Base-by-base conservation (phyloP, 1,284 basidiomycete genomes). In the Ceratobasidium sp. region DNA sequence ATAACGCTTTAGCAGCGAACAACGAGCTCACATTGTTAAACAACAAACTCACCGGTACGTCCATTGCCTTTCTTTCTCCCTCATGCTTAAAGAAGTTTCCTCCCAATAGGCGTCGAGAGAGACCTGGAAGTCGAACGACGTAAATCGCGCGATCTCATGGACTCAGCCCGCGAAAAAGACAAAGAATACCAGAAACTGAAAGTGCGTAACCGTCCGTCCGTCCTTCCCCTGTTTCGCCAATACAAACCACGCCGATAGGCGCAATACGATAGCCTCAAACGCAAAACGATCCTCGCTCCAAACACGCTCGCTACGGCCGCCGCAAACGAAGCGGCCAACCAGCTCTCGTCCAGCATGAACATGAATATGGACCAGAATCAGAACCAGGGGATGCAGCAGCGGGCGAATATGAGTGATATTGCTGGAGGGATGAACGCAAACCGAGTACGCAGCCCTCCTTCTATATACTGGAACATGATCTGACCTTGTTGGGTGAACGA, bases 131-230 rank as follows among this genome's bases (percentile, higher is more conserved):
- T 91, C 24, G 93, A 95, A 81, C 87, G 91, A 19, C 86, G 92
- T 19, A 93, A 90, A 79, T 85, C 88, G 24, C 86, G 89, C 15
- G 92, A 93, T 36, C 79, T 92, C 22, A 92, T 93, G 79, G 93
- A 95, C 50, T 83, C 87, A 0, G 85, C 91, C 5, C 87, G 89
- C 78, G 92, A 93, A 78, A 87, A 90, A 78, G 93, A 94, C 78
- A 94, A 92, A 79, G 94, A 95, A 78, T 95, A 95, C 79, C 91
- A 92, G 75, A 95, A 93, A 80, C 87, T 95, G 65, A 94, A 94
- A 85, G 93, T 89, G 57, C 33, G 79, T 76, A 41, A 4, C 36
- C 36, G 11, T 11, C 36, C 4, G 59, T 48, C 1, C 9, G 69
- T 24, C 51, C 14, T 19, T 60, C 75, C 60, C 15, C 56, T 59